A percentile compares a stretch with the other conserved stretches of the same genome.
phyloP scores from a whole-genome alignment of 2,329 filamentous ascomycete species.

The Fusarium torulosum region DNA sequence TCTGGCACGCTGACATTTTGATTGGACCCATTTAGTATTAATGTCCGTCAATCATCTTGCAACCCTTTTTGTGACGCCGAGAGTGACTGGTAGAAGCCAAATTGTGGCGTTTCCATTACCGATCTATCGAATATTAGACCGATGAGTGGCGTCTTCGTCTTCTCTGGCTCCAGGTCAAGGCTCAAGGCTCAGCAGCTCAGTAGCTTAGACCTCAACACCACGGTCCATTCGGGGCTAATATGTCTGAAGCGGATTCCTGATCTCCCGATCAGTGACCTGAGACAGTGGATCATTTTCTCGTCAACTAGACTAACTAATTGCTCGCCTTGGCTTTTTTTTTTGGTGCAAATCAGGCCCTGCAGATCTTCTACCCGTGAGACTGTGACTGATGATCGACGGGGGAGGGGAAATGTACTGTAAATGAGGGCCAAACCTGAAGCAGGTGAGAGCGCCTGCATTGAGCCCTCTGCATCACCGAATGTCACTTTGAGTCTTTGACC shows the following conservation, averaged over 20 bases:
- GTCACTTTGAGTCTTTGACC: constrained; percentile 9
- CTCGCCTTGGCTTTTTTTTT: constrained; percentile 4
- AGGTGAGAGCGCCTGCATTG: constrained; percentile 6
- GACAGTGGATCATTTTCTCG: constrained; percentile 39
- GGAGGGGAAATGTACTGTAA: neutral
- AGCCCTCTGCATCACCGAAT: constrained; percentile 11
- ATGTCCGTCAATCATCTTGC: neutral
- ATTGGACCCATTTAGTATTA: neutral
- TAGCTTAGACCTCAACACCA: neutral
- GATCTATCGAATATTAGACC: constrained; percentile 20
- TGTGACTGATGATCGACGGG: neutral
- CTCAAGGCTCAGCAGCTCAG: neutral
- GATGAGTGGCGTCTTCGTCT: constrained; percentile 13
- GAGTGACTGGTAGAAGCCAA: constrained; percentile 2
- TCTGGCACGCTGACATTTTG: constrained; percentile 5
- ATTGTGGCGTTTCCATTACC: constrained; percentile 29
- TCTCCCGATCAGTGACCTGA: constrained; percentile 42
- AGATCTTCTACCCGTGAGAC: constrained; percentile 13
- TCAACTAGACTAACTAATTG: neutral
- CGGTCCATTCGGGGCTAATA: neutral
- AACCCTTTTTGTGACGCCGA: neutral
- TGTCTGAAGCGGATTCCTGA: constrained; percentile 23
- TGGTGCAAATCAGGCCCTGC: constrained; percentile 18
- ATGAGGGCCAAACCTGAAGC: constrained; percentile 4
- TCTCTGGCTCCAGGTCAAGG: neutral